phyloP scores from a whole-genome alignment of 176 grass and related monocot genomes.

The Hordeum vulgare region MorexV3_pseudomolecules_assembly NC_058522.1:10701965-10702464 shows the following conservation, averaged over 20 bases:
- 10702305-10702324: background rate
- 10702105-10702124: background rate
- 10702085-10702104: constrained; percentile 23
- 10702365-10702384: background rate
- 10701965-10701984: background rate
- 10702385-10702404: background rate
- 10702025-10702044: constrained; percentile 19
- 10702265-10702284: background rate
- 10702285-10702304: background rate
- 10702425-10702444: background rate
- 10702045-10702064: background rate
- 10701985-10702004: background rate
- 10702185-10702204: background rate
- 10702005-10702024: constrained; percentile 5
- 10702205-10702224: background rate
- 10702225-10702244: constrained; percentile 23
- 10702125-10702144: constrained; percentile 12
- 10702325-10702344: background rate
- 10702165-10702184: background rate
- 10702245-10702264: constrained; percentile 13
- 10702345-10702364: background rate
- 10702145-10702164: background rate
- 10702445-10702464: constrained; percentile 9
- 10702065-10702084: constrained; percentile 5
- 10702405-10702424: background rate